phyloP scores from a whole-genome alignment of 1,284 basidiomycete genomes.

The Lentinula novae-zelandiae region DNA sequence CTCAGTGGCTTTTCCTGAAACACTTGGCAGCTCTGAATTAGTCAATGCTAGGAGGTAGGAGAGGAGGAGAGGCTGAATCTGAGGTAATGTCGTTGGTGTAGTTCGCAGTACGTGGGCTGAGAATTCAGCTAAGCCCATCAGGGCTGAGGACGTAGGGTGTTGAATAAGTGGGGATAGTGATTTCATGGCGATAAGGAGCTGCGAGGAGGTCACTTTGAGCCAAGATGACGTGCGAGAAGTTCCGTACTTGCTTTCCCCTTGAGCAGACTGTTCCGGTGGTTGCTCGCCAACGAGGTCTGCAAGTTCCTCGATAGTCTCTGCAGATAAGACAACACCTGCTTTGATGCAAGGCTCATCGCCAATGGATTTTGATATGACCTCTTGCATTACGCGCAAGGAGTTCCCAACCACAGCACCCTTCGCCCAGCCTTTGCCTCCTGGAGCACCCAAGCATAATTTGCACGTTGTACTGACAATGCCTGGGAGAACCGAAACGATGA shows the following conservation, averaged over 20 bases:
- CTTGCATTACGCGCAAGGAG: constrained; percentile 55
- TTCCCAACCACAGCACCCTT: constrained; percentile 61
- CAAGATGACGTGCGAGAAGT: constrained; percentile 54
- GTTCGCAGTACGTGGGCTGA: constrained; percentile 48
- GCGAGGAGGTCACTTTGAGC: constrained; percentile 62
- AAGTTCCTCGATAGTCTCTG: constrained; percentile 63
- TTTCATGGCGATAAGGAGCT: constrained; percentile 66
- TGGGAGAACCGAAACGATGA: constrained; percentile 74
- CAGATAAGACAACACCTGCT: constrained; percentile 52
- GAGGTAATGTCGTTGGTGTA: constrained; percentile 60
- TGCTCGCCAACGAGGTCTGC: constrained; percentile 28
- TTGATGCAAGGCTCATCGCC: constrained; percentile 63
- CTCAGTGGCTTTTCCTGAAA: constrained; percentile 46
- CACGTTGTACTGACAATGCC: constrained; percentile 76
- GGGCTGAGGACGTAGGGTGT: constrained; percentile 64
- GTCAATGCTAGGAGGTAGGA: constrained; percentile 67
- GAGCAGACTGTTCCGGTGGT: constrained; percentile 7
- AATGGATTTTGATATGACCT: constrained; percentile 52
- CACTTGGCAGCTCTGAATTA: constrained; percentile 47
- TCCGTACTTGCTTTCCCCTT: constrained; percentile 31
- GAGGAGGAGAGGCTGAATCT: constrained; percentile 61
- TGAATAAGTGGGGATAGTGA: constrained; percentile 54
- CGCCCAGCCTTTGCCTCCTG: constrained; percentile 55
- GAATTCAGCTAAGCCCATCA: constrained; percentile 53
- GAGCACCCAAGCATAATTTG: constrained; percentile 58